These are phyloP conservation scores for Tetrahymena borealis DNA, from an alignment of 73 alveolate genomes.

Conservation along the genomic window DNA sequence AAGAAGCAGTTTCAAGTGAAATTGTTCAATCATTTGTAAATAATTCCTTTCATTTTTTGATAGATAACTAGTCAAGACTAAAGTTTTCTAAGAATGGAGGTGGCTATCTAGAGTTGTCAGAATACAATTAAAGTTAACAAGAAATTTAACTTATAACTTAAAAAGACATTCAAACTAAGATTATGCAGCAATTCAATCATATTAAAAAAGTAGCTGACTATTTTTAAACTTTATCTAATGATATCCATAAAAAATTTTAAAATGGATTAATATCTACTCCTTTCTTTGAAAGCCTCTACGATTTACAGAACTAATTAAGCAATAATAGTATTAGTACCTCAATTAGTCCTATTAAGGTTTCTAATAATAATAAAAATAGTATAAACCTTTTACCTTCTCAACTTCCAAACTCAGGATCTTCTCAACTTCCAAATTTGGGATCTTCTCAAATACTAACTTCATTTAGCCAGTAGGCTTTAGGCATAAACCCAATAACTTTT, in stretches of 20 bases:
- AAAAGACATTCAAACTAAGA: neutral
- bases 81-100: neutral
- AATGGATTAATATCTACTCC: neutral
- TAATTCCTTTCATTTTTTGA: neutral
- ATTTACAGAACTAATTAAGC: neutral
- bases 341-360: neutral
- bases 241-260: neutral
- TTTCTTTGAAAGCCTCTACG: neutral
- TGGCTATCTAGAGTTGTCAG: neutral
- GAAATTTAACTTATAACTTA: neutral
- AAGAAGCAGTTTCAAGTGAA: neutral
- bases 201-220: neutral
- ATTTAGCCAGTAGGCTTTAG: neutral
- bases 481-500: neutral
- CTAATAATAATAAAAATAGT: no score
- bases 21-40: neutral
- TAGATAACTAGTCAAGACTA: neutral
- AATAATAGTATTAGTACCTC: neutral
- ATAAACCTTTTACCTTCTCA: no score
- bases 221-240: neutral
- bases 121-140: neutral
- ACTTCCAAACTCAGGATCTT: no score
- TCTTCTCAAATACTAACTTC: neutral
- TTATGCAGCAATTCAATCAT: neutral
- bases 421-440: neutral